Evolutionary conservation across 768 basidiomycete genomes (phyloP), one percentile per base, ranked within the genome.

Genomic region (Imleria badia): DNA sequence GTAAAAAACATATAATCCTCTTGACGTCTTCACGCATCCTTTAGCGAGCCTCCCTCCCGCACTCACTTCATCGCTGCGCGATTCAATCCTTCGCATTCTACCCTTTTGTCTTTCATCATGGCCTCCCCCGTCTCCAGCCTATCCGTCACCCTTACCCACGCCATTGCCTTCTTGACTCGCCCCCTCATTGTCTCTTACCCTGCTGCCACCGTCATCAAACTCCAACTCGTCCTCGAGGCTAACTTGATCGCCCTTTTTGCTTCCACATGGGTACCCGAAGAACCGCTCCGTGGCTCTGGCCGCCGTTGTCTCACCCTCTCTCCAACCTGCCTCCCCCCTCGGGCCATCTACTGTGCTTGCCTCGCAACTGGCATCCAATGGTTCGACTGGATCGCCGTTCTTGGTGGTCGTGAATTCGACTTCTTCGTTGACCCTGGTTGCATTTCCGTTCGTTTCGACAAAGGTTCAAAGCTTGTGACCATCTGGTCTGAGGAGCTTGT

Each of bases 341-440:
- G 85, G 38, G 75, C 82, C 61, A 76, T 91, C 63, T 84, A 89
- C 73, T 72, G 81, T 50, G 85, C 89, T 14, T 91, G 89, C 71
- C 74, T 84, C 51, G 76, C 83, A 22, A 76, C 86, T 36, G 82
- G 82, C 54, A 78, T 91, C 31, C 85, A 88, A 63, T 92, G 90
- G 90, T 84, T 84, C 54, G 83, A 88, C 66, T 92, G 90, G 90
- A 87, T 90, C 50, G 61, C 77, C 43, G 75, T 80, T 54, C 81
- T 91, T 43, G 88, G 89, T 12, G 78, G 81, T 60, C 72, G 75
- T 53, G 86, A 87, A 72, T 85, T 91, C 66, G 89, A 91, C 70
- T 79, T 92, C 56, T 86, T 88, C 71, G 80, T 90, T 62, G 87
- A 91, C 68, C 90, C 90, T 58, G 89, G 88, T 56, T 84, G 81